These are phyloP conservation scores for Metschnikowia drakensbergensis DNA, from an alignment of 805 yeast species.

Conservation along the genomic window DNA sequence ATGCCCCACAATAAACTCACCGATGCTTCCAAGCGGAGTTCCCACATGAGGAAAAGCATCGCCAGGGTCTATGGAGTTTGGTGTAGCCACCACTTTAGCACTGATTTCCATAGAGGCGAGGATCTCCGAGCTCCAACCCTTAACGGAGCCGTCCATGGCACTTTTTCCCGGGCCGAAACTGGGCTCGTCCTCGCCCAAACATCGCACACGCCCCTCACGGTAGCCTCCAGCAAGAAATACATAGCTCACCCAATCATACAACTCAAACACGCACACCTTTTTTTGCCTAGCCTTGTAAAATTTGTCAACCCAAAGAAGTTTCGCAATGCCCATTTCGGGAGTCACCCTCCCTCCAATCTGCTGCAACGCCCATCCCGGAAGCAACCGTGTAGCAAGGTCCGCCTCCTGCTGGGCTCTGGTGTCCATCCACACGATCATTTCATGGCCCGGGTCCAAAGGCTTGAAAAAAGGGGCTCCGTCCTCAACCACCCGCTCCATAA, in stretches of 20 bases:
- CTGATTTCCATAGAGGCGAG: constrained; percentile 21
- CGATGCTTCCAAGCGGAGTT: constrained; percentile 17
- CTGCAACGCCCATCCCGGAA: constrained; percentile 19
- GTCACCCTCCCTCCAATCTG: constrained; percentile 44
- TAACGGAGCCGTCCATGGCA: constrained; percentile 56
- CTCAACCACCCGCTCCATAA: constrained; percentile 23
- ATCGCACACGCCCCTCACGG: constrained; percentile 15
- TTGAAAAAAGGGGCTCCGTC: constrained; percentile 24
- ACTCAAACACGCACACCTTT: constrained; percentile 41
- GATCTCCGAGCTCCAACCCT: constrained; percentile 45
- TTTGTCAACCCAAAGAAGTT: constrained; percentile 39
- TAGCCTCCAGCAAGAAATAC: constrained; percentile 26
- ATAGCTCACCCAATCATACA: constrained; percentile 46
- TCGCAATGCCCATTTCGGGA: constrained; percentile 59
- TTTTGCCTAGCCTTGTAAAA: constrained; percentile 12
- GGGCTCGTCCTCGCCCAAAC: constrained; percentile 10
- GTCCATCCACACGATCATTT: constrained; percentile 62
- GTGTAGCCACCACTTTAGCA: constrained; percentile 9
- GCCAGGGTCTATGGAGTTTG: not conserved
- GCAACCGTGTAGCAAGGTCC: constrained; percentile 22
- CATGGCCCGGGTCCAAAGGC: constrained; percentile 30
- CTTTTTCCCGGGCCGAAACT: constrained; percentile 11
- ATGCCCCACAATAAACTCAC: constrained; percentile 26
- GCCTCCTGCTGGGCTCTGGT: constrained; percentile 38
- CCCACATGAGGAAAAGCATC: constrained; percentile 15